Base-by-base conservation (phyloP, 306 rosid genomes). In the Begonia peltatifolia region DNA sequence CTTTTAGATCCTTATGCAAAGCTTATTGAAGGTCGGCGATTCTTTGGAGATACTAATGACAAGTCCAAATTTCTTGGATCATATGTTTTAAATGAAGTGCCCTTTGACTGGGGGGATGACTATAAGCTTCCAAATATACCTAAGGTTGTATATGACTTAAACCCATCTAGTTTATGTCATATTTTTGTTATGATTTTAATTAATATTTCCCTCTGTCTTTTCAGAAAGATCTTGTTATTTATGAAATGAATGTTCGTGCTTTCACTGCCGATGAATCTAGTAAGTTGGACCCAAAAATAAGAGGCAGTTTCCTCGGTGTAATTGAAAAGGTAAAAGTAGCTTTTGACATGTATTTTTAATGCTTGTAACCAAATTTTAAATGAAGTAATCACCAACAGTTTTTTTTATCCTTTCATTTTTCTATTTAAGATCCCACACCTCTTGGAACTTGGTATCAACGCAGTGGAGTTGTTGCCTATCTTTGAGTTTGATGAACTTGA, bases 401-500 rank as follows among this genome's bases (percentile, higher is more conserved):
- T 60, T 50, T 18, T 58, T 14, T 15, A 8, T 12, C 14, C 10
- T 9, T 61, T 14, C 56, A 47, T 42, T 14, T 63, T 12, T 20
- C 12, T 48, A 17, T n/a, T 56, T 53, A 67, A 89, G 99, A 90
- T 90, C 59, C 95, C 99, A 56, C 95, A 90, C 76, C 92, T 90
- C 68, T 76, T 67, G 47, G 94, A 90, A 82, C 99, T 85, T 23
- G 99, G 99, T 50, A 65, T 90, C 77, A 90, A 86, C 74, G 94
- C 95, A 15, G 82, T 90, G 61, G 99, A 90, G 63, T 62, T 90
- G 76, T 67, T 79, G 55, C 95, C 99, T 48, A 72, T 86, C 61
- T 86, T 90, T 49, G 99, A 90, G 76, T 90, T 86, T 71, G 99
- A 90, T 55, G 99, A 90, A 68, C 36, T 90, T 49, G 99, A 90